Evolutionary conservation across 2,329 filamentous ascomycete species (phyloP).

Genomic region (Nigrospora sphaerica): DNA sequence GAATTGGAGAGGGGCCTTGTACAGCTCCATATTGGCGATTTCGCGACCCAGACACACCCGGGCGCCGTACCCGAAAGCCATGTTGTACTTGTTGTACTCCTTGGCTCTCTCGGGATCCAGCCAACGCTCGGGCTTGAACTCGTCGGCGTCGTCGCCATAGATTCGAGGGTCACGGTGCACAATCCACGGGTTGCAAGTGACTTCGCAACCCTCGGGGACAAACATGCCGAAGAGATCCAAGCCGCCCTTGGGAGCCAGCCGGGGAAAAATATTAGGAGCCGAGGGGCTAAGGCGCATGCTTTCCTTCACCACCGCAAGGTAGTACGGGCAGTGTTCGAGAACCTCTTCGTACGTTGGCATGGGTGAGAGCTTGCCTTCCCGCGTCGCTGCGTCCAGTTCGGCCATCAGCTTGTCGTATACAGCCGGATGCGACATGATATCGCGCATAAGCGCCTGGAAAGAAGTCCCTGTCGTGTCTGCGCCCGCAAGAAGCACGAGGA

Average conservation of each 20-base stretch:
- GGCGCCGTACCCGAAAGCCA: slow-evolving; percentile 43
- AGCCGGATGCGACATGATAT: slow-evolving; percentile 27
- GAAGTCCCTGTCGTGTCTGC: slow-evolving; percentile 45
- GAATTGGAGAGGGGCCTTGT: slow-evolving; percentile 36
- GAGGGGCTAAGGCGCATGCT: slow-evolving; percentile 41
- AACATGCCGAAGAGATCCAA: slow-evolving; percentile 22
- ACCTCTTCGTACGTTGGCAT: slow-evolving; percentile 35
- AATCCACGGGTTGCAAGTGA: slow-evolving; percentile 38
- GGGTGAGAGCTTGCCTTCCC: slow-evolving; percentile 21
- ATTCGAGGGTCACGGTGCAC: slow-evolving; percentile 35
- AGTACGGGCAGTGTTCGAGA: slow-evolving; percentile 34
- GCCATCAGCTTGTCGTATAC: slow-evolving; percentile 38
- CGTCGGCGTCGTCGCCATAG: slow-evolving; percentile 32
- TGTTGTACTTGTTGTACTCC: slow-evolving; percentile 37
- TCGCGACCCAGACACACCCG: slow-evolving; percentile 39
- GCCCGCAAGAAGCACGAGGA: slow-evolving; percentile 43
- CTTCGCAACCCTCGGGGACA: slow-evolving; percentile 29
- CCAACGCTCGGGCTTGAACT: slow-evolving; percentile 44
- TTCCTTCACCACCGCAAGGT: slow-evolving; percentile 42
- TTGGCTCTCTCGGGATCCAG: slow-evolving; percentile 29
- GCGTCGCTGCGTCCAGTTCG: slow-evolving; percentile 33
- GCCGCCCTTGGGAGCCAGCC: slow-evolving; percentile 26
- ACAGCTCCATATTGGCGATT: slow-evolving; percentile 46
- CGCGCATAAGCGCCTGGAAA: slow-evolving; percentile 38
- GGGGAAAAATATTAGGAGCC: slow-evolving; percentile 42